These are phyloP conservation scores for Ophiocordyceps camponoti-leonardi DNA, from an alignment of 2,329 filamentous ascomycete genomes.

Conservation along the genomic window DNA sequence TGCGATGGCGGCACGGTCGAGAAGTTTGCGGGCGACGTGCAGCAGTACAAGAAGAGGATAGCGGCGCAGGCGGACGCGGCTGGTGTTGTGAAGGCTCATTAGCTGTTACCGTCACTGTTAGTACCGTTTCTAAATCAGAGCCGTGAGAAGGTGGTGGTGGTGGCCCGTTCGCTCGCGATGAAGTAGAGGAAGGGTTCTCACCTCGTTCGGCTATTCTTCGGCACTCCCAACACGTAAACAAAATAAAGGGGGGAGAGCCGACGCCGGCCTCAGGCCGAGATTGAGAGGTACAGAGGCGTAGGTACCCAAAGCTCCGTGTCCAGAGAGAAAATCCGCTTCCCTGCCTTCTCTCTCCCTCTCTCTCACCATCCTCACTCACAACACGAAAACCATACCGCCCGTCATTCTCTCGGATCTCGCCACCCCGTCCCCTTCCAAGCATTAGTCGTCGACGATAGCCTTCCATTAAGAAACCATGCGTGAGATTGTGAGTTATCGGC, in stretches of 20 bases:
- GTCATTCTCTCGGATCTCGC: conserved; percentile 10
- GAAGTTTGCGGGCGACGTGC: conserved; percentile 89
- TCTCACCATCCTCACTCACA: conserved; percentile 4
- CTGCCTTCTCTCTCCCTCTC: conserved; percentile 3
- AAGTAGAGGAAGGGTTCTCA: no score
- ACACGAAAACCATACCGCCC: conserved; percentile 9
- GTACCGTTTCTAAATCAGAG: no score
- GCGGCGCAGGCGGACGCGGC: conserved; percentile 72
- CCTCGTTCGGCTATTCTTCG: no score
- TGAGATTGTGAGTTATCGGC: conserved; percentile 43
- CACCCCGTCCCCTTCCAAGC: conserved; percentile 10
- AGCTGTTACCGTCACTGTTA: background rate
- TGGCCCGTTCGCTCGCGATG: no score
- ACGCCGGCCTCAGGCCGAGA: background rate
- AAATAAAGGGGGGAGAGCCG: background rate
- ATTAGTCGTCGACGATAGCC: conserved; percentile 8
- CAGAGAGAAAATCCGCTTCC: conserved; percentile 12
- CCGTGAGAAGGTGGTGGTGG: no score
- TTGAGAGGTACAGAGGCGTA: background rate
- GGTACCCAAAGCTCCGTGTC: conserved; percentile 1
- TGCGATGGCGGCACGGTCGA: conserved; percentile 88
- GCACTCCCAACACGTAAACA: background rate
- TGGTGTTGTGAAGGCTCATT: conserved; percentile 63
- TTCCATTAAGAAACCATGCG: conserved; percentile 34
- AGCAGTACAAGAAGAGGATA: conserved; percentile 96